A percentile compares a stretch with the other conserved stretches of the same genome.
Conservation (phyloP, 345 rosid species). For the Moricandia moricandioides region DNA sequence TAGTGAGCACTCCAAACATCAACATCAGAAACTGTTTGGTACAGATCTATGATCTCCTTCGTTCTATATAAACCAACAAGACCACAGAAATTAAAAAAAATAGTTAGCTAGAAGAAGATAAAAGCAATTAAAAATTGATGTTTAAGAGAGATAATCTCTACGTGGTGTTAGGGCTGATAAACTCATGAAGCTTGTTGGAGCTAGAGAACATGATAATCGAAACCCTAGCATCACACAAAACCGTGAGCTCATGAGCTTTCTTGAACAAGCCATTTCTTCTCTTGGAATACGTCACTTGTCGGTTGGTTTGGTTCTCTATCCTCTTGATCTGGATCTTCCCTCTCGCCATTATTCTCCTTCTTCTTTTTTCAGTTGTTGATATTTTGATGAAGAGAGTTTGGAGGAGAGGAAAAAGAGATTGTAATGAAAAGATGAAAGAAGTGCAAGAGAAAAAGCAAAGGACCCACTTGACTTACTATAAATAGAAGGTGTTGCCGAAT, state of each 20-base stretch:
- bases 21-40: conserved; percentile 53
- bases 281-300: conserved; percentile 79
- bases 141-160: conserved; percentile 33
- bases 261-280: conserved; percentile 76
- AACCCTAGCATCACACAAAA: conserved; percentile 78
- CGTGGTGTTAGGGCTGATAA: conserved; percentile 66
- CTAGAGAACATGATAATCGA: conserved; percentile 74
- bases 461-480: conserved; percentile 25
- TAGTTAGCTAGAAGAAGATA: neutral
- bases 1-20: conserved; percentile 77
- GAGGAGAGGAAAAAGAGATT: conserved; percentile 31
- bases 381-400: conserved; percentile 25
- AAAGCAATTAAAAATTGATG: conserved; percentile 1
- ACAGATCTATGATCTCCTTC: conserved; percentile 62
- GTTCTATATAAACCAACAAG: conserved; percentile 47
- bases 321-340: conserved; percentile 89
- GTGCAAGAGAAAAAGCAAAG: conserved; percentile 29
- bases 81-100: neutral
- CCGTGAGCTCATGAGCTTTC: conserved; percentile 78
- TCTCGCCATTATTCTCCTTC: conserved; percentile 50
- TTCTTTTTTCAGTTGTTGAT: neutral
- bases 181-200: conserved; percentile 70
- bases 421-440: conserved; percentile 2
- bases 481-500: conserved; percentile 28
- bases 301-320: conserved; percentile 81